A percentile compares a stretch with the other conserved stretches of the same genome.
These are phyloP conservation scores for Boletus fagicola DNA, from an alignment of 768 basidiomycete genomes.

Conservation along the genomic window DNA sequence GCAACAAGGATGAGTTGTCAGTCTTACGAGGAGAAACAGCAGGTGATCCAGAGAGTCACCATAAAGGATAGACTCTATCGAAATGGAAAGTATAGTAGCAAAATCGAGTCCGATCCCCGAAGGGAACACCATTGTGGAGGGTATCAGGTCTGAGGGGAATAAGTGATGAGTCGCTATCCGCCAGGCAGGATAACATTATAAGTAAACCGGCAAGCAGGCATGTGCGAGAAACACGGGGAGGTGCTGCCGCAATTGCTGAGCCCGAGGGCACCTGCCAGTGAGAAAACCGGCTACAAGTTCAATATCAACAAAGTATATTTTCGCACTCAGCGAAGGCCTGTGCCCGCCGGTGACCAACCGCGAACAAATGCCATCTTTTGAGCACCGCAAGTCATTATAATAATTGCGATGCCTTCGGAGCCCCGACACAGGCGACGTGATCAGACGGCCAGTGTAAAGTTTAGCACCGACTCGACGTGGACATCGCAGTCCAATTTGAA, in stretches of 20 bases:
- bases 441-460: not conserved
- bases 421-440: conserved; percentile 8
- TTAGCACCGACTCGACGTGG: not conserved
- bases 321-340: not conserved
- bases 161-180: not conserved
- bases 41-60: conserved; percentile 7
- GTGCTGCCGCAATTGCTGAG: not conserved
- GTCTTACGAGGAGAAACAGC: not conserved
- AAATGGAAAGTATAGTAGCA: conserved; percentile 18
- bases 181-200: not conserved
- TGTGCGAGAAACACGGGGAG: not conserved
- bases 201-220: not conserved
- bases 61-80: conserved; percentile 23
- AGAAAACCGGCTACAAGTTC: not conserved
- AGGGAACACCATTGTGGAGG: conserved; percentile 1
- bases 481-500: not conserved
- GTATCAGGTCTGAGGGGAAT: not conserved
- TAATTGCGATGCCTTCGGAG: not conserved
- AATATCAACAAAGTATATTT: not conserved
- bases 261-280: no score
- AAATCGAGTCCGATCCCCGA: conserved; percentile 9
- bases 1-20: not conserved
- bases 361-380: not conserved
- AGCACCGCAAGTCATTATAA: not conserved
- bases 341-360: not conserved